Evolutionary conservation across 768 basidiomycete species (phyloP), one percentile per base, ranked within the genome.

Genomic region (Exidia glandulosa): DNA sequence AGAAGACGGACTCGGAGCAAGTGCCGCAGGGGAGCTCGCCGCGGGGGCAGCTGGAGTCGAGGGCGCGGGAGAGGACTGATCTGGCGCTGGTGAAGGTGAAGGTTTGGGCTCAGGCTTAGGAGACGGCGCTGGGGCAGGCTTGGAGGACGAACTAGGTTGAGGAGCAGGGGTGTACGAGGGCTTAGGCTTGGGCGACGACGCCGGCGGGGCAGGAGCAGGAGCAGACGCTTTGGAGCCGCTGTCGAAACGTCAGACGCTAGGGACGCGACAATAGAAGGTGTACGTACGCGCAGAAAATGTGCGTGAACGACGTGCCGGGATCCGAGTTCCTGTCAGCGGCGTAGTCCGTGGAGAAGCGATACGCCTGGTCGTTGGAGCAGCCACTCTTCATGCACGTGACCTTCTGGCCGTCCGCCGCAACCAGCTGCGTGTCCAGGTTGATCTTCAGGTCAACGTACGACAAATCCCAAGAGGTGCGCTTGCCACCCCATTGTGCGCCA

Each of bases 401-500:
- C 14, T 4, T 54, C 50, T 54, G 50, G 10, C 36, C 47, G 37
- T 59, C 33, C 7, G 56, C 23, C n/a, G 56, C 56, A 31, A 57
- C 56, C 6, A 59, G 58, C 25, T 45, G n/a, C 9, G 50, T 54
- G 50, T 54, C 50, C 7, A 54, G 6, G 50, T 54, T 54, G 19
- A 54, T 54, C 30, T 54, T 27, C 12, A 54, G 23, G 31, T 48
- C 47, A 29, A 41, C 47, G 29, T 33, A 31, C 6, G 32, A 32
- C 6, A 59, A 41, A 59, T 59, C 58, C 58, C 58, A 59, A 16
- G 36, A 41, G 41, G 41, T 59, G 33, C 58, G 33, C 58, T 59
- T 48, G 47, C 58, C 58, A 25, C 58, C 58, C 36, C 41, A 59
- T 7, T 27, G 57, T 33, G 6, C 31, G 31, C 58, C 58, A 30